Conservation (phyloP, 1,284 basidiomycete species). For the Athelia psychrophila region DNA sequence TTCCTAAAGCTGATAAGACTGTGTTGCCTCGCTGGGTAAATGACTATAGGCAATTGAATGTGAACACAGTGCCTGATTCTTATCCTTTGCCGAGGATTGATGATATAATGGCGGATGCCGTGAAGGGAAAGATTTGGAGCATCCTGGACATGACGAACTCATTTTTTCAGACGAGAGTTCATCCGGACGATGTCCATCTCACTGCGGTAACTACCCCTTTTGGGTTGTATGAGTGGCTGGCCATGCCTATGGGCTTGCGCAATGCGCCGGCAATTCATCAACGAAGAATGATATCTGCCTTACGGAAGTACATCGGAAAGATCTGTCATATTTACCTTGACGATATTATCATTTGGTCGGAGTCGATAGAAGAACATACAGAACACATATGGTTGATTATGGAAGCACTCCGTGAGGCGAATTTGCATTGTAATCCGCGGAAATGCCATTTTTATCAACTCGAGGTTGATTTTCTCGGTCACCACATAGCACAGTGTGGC, state of each 20-base stretch:
- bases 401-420: conserved; percentile 12
- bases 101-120: not conserved
- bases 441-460: conserved; percentile 31
- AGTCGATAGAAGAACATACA: conserved; percentile 25
- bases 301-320: conserved; percentile 16
- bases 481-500: conserved; percentile 17
- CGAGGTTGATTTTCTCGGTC: conserved; percentile 20
- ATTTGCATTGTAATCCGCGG: conserved; percentile 19
- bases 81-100: not conserved
- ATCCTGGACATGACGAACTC: not conserved
- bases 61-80: not conserved
- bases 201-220: too few relatives aligned
- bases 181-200: too few relatives aligned
- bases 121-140: not conserved
- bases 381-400: conserved; percentile 17
- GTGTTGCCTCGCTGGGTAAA: not conserved
- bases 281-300: conserved; percentile 3
- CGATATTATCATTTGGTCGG: conserved; percentile 35
- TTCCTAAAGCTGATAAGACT: not conserved
- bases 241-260: conserved; percentile 24
- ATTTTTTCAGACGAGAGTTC: not conserved
- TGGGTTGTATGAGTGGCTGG: conserved; percentile 21
- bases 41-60: not conserved
- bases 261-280: conserved; percentile 23
- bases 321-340: conserved; percentile 36